Conservation (phyloP, 2,329 filamentous ascomycete species). For the Fusarium lyarnte region DNA sequence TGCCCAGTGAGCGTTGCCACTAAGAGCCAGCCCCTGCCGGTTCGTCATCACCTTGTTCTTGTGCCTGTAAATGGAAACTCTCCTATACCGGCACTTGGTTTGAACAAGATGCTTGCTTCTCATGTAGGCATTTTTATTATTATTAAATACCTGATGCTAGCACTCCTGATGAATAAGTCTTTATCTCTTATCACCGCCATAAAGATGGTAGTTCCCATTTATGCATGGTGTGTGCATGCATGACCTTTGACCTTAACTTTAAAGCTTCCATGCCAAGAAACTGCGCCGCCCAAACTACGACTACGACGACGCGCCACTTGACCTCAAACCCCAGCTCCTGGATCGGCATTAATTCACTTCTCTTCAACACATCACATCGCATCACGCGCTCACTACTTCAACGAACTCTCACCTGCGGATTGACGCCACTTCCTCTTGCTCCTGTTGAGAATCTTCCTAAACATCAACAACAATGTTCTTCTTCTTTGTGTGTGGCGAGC, state of each 20-base stretch:
- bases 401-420: background rate
- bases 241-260: slow-evolving; percentile 7
- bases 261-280: slow-evolving; percentile 32
- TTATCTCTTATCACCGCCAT: background rate
- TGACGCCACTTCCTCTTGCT: background rate
- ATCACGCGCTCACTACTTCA: background rate
- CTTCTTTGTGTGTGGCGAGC: slow-evolving; percentile 70
- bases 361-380: background rate
- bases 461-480: slow-evolving; percentile 61
- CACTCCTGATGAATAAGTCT: too few relatives aligned
- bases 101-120: background rate
- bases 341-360: background rate
- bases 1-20: slow-evolving; percentile 11
- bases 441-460: background rate
- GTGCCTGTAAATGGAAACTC: background rate
- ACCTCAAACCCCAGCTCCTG: background rate
- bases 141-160: background rate
- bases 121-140: background rate
- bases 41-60: slow-evolving; percentile 30
- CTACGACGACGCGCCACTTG: slow-evolving; percentile 31
- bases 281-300: slow-evolving; percentile 27
- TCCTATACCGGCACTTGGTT: background rate
- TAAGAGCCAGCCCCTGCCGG: slow-evolving; percentile 20
- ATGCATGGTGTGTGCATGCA: background rate
- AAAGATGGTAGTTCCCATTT: background rate